phyloP scores from a whole-genome alignment of 495 filamentous ascomycete genomes.

The Penicillium nucicola region DNA sequence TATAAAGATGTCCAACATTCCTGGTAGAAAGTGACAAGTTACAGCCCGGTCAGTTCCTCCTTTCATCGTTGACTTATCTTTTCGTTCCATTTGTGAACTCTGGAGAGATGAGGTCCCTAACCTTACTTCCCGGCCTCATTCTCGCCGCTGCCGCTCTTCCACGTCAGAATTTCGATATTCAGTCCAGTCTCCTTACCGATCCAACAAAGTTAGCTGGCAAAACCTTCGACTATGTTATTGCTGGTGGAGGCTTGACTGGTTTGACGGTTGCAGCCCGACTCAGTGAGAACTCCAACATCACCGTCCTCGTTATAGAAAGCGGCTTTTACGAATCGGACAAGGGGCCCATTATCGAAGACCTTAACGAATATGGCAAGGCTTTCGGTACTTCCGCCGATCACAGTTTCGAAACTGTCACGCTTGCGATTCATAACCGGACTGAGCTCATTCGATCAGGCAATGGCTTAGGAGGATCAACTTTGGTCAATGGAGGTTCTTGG shows the following conservation, averaged over 20 bases:
- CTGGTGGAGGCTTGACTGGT: constrained; percentile 34
- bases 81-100: no score
- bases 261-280: constrained; percentile 37
- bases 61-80: no score
- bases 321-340: constrained; percentile 33
- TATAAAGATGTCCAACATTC: no score
- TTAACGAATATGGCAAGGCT: constrained; percentile 33
- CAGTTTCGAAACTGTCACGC: constrained; percentile 10
- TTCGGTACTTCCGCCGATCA: constrained; percentile 28
- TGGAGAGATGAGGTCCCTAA: no score
- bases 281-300: constrained; percentile 40
- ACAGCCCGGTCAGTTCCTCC: no score
- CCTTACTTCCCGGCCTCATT: no score
- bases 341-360: constrained; percentile 31
- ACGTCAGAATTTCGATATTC: constrained; percentile 10
- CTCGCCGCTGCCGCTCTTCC: background rate
- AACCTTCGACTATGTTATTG: constrained; percentile 32
- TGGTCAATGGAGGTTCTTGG: constrained; percentile 51
- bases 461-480: constrained; percentile 52
- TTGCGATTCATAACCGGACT: constrained; percentile 13
- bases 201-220: constrained; percentile 11
- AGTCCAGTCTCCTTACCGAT: constrained; percentile 21
- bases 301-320: constrained; percentile 53
- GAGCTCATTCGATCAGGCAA: constrained; percentile 21
- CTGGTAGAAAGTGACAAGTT: no score